Conservation (phyloP, 306 rosid species). For the Corylus americana region DNA sequence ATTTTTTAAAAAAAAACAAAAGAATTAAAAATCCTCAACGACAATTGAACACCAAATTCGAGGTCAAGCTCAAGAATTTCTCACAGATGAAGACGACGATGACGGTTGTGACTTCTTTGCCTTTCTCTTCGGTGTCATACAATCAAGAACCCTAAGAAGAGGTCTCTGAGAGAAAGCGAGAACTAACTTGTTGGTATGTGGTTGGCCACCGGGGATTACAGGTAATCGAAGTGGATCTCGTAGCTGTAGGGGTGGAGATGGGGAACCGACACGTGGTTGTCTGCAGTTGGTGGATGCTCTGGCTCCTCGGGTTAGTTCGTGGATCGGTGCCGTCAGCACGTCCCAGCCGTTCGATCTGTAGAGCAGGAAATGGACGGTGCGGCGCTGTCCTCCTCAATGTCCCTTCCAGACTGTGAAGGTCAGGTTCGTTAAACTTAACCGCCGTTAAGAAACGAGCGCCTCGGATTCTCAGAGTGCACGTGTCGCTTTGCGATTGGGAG, state of each 20-base stretch:
- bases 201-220: conserved; percentile 50
- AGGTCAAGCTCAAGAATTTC: neutral
- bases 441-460: neutral
- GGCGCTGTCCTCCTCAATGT: neutral
- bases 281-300: conserved; percentile 16
- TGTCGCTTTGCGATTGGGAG: conserved; percentile 1
- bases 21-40: neutral
- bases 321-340: conserved; percentile 19
- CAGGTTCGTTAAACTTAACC: conserved; percentile 15
- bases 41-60: neutral
- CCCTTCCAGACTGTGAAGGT: conserved; percentile 28
- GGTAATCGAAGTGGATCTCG: conserved; percentile 37
- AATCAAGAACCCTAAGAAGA: conserved; percentile 33
- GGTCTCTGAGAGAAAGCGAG: conserved; percentile 21
- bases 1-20: neutral
- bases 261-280: conserved; percentile 38
- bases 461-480: conserved; percentile 9
- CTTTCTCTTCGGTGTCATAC: neutral
- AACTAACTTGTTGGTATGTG: conserved; percentile 26
- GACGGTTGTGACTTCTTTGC: conserved; percentile 1
- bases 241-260: conserved; percentile 30
- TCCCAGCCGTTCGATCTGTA: conserved; percentile 51
- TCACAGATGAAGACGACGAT: conserved; percentile 22
- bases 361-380: conserved; percentile 23
- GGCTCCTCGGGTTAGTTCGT: conserved; percentile 10